Evolutionary conservation across 768 basidiomycete species (phyloP).

Genomic region (Tulasnella sp.): DNA sequence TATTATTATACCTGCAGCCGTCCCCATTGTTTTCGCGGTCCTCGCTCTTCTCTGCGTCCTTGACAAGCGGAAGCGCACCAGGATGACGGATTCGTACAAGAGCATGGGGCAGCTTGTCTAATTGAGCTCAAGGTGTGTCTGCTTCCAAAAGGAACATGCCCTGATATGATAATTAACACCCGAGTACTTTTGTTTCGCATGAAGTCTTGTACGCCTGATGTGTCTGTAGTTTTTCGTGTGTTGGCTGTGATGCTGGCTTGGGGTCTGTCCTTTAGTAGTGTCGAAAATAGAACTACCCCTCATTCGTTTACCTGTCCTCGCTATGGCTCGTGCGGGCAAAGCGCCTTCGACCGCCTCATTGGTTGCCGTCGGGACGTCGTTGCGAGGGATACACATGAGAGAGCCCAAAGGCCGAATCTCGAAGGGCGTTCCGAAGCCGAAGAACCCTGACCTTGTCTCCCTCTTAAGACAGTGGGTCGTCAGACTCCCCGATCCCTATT

Average conservation of each 20-base stretch:
- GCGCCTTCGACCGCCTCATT: background rate
- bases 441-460: background rate
- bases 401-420: background rate
- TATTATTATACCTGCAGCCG: background rate
- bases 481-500: background rate
- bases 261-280: background rate
- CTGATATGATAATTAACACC: background rate
- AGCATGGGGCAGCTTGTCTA: background rate
- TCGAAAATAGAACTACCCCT: background rate
- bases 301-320: background rate
- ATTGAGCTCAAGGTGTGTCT: background rate
- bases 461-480: background rate
- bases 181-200: background rate
- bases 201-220: background rate
- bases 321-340: background rate
- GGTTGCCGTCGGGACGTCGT: background rate
- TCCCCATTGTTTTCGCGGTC: background rate
- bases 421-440: background rate
- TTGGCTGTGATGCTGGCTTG: background rate
- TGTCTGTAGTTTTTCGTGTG: background rate
- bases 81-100: constrained; percentile 1
- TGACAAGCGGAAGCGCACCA: background rate
- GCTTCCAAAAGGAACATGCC: background rate
- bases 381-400: background rate
- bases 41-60: background rate